Conservation (phyloP, 495 filamentous ascomycete genomes). For the Hypoxylon subgilvum region DNA sequence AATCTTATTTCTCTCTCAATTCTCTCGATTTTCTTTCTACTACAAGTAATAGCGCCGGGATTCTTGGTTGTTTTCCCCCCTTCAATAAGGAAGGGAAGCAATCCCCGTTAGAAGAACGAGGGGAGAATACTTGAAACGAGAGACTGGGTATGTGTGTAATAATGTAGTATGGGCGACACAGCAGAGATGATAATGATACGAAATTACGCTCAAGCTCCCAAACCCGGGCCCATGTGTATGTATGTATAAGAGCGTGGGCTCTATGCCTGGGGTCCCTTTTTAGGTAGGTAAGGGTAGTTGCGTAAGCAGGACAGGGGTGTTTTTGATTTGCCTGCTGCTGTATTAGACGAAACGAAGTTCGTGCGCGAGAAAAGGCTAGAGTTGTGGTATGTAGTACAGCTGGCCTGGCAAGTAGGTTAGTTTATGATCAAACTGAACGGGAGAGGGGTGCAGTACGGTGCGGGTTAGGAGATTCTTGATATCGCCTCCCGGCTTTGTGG, state of each 20-base stretch:
- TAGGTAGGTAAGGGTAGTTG: neutral
- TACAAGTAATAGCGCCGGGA: constrained; percentile 9
- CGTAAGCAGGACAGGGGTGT: no score
- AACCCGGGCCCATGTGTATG: no score
- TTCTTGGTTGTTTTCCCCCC: no score
- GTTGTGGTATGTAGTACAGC: no score
- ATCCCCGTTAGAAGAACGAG: constrained; percentile 17
- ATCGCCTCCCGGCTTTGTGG: constrained; percentile 27
- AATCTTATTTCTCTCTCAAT: no score
- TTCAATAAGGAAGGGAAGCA: constrained; percentile 16
- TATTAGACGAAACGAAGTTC: constrained; percentile 31
- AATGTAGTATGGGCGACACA: no score
- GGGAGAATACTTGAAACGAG: constrained; percentile 35
- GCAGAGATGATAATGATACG: no score
- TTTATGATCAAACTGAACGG: constrained; percentile 18
- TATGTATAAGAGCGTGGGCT: constrained; percentile 32
- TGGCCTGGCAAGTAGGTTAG: no score
- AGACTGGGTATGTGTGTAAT: no score
- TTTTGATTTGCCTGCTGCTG: no score
- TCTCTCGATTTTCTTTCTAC: no score
- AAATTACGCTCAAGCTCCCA: constrained; percentile 32
- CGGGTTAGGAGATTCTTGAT: constrained; percentile 32
- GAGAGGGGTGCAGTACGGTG: constrained; percentile 5
- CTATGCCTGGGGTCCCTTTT: constrained; percentile 18
- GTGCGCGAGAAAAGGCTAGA: constrained; percentile 30